phyloP scores from a whole-genome alignment of 306 rosid species.

The Hippophae rhamnoides region DNA sequence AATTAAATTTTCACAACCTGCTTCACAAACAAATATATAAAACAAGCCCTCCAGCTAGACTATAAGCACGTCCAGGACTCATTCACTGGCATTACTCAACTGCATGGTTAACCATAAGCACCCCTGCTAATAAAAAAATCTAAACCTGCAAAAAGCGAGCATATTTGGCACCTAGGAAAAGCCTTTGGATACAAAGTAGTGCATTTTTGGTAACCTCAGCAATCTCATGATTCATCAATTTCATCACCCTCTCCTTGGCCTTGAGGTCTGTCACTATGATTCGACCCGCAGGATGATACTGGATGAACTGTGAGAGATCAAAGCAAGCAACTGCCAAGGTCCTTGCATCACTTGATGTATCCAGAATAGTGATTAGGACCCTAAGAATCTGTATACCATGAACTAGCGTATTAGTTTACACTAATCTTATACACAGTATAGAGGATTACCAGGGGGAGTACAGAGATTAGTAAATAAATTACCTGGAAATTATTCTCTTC shows the following conservation, averaged over 20 bases:
- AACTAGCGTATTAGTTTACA: constrained; percentile 10
- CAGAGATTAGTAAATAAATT: constrained; percentile 2
- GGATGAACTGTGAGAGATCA: constrained; percentile 88
- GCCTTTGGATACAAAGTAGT: constrained; percentile 90
- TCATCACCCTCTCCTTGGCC: constrained; percentile 96
- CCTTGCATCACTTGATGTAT: constrained; percentile 73
- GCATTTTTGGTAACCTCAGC: constrained; percentile 96
- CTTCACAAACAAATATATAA: too few species aligned
- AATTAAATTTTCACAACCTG: too few species aligned
- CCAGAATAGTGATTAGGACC: constrained; percentile 86
- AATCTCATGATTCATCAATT: constrained; percentile 82
- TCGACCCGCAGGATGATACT: constrained; percentile 76
- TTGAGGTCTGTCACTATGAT: constrained; percentile 83
- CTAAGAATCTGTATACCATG: constrained; percentile 60
- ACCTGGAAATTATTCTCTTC: constrained; percentile 99
- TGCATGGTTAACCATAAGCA: not conserved
- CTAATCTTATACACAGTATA: not conserved
- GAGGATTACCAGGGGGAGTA: constrained; percentile 10
- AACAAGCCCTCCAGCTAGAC: too few species aligned
- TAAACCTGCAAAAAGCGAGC: constrained; percentile 94
- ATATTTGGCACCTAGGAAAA: constrained; percentile 88
- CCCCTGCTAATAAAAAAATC: not conserved
- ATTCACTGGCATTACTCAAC: not conserved
- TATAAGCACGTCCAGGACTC: too few species aligned
- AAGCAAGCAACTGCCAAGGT: constrained; percentile 85